Conservation (phyloP, 1,284 basidiomycete genomes). For the Cronartium quercuum region DNA sequence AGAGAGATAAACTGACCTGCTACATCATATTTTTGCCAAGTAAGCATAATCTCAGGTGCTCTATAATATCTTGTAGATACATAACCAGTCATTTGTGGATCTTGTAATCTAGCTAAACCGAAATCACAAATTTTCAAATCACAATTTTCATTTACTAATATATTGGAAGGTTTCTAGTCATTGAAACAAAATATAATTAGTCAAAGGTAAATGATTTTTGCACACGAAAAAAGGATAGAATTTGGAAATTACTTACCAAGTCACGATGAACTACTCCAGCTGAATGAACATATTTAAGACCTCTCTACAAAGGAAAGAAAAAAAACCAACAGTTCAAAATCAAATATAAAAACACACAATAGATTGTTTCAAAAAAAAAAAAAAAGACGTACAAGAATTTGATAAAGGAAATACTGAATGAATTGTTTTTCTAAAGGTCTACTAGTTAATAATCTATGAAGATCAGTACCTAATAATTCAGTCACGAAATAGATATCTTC, state of each 20-base stretch:
- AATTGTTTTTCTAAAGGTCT: slow-evolving; percentile 98
- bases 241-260: slow-evolving; percentile 57
- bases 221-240: background rate
- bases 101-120: slow-evolving; percentile 82
- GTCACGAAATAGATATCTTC: slow-evolving; percentile 77
- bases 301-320: slow-evolving; percentile 59
- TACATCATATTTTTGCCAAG: slow-evolving; percentile 99
- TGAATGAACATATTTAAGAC: slow-evolving; percentile 98
- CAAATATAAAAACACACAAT: background rate
- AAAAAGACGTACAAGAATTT: slow-evolving; percentile 69
- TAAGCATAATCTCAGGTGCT: slow-evolving; percentile 99
- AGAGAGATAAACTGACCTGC: slow-evolving; percentile 55
- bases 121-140: slow-evolving; percentile 99
- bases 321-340: slow-evolving; percentile 34
- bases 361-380: background rate
- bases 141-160: slow-evolving; percentile 99
- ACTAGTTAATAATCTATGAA: slow-evolving; percentile 92
- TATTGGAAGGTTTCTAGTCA: slow-evolving; percentile 90
- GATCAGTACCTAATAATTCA: slow-evolving; percentile 95
- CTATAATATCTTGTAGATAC: slow-evolving; percentile 98
- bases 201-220: background rate
- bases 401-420: slow-evolving; percentile 99
- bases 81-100: slow-evolving; percentile 99
- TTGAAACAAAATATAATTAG: background rate
- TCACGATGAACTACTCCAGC: slow-evolving; percentile 98